Base-by-base conservation (phyloP, 2,329 filamentous ascomycete genomes). In the Colletotrichum phormii region DNA sequence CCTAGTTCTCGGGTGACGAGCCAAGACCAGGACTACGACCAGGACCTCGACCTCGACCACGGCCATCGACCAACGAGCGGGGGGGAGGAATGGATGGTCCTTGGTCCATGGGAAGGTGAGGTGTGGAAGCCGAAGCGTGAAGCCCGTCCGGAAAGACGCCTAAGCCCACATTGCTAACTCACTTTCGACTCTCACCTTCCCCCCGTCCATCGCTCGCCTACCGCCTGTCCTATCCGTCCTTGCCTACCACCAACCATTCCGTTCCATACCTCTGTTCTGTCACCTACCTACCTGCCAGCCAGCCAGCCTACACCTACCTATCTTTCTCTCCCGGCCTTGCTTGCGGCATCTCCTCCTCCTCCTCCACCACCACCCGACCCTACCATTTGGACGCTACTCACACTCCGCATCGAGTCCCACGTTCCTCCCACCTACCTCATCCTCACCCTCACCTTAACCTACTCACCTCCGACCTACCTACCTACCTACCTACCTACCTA, bases 161-260 rank as follows among this genome's bases (percentile, higher is more conserved):
- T 64, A 58, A 67, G 69, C 65, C 70, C 70, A 70, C 65, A 72
- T 72, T 72, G 70, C 70, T 72, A 72, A 72, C 70, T 64, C 70
- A 15, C 24, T 22, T 69, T 67, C 51, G 55, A 72, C 64, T 61
- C 64, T 67, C 57, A 18, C 64, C 49, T 71, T 35, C 60, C 69
- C 69, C 69, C 69, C 63, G 24, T 61, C 64, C 64, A 22, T 7
- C 35, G 26, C 60, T 13, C 35, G 26, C 60, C 26, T 53, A 55
- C 62, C 62, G 53, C 54, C 65, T 33, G 58, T 58, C 42, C 64
- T 42, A 49, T 51, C 35, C 59, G 26, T 46, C 37, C 24, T 37
- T 58, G 59, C 65, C 70, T 58, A 26, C 49, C 63, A 11, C 24
- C 26, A 57, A 42, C 62, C 33, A 59, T 59, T 26, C 57, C 57